These are phyloP conservation scores for Mycogone perniciosa DNA, from an alignment of 2,329 filamentous ascomycete species.

Conservation along the genomic window DNA sequence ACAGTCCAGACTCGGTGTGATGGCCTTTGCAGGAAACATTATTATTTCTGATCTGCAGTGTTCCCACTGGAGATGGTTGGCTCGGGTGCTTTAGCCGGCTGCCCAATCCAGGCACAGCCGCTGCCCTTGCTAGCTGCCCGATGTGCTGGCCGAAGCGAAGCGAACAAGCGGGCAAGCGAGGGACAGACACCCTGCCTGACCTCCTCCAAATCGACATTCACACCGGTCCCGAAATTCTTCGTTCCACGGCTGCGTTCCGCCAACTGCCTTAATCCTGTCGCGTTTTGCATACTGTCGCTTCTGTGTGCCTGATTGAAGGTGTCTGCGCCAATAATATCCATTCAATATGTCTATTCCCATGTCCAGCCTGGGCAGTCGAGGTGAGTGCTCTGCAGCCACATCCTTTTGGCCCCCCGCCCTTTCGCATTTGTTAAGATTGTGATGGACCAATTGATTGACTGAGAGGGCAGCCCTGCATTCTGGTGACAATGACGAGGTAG, in stretches of 20 bases:
- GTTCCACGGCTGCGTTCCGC: too few relatives aligned
- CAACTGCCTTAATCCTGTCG: too few relatives aligned
- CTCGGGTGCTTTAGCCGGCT: constrained; percentile 6
- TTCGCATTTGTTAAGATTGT: neutral
- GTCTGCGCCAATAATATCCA: constrained; percentile 7
- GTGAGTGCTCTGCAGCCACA: constrained; percentile 23
- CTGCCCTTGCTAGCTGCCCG: neutral
- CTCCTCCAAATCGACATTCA: too few relatives aligned
- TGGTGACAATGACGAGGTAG: constrained; percentile 57
- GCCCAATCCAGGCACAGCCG: constrained; percentile 7
- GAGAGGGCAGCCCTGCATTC: constrained; percentile 64
- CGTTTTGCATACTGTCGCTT: too few relatives aligned
- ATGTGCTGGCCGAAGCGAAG: too few relatives aligned
- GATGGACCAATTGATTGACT: constrained; percentile 5
- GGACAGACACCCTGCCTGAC: too few relatives aligned
- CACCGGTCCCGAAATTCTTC: too few relatives aligned
- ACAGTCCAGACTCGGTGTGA: too few relatives aligned
- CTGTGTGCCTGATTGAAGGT: neutral
- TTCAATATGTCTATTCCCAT: constrained; percentile 31
- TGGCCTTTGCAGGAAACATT: too few relatives aligned
- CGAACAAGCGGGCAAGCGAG: too few relatives aligned
- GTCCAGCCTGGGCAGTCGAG: constrained; percentile 34
- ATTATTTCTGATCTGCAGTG: constrained; percentile 1
- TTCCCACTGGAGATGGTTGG: constrained; percentile 8
- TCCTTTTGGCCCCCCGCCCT: neutral